Percentiles rank a stretch among this genome's conserved stretches.
These are phyloP conservation scores for Suillus placidus DNA, from an alignment of 768 basidiomycete species.

Conservation along the genomic window DNA sequence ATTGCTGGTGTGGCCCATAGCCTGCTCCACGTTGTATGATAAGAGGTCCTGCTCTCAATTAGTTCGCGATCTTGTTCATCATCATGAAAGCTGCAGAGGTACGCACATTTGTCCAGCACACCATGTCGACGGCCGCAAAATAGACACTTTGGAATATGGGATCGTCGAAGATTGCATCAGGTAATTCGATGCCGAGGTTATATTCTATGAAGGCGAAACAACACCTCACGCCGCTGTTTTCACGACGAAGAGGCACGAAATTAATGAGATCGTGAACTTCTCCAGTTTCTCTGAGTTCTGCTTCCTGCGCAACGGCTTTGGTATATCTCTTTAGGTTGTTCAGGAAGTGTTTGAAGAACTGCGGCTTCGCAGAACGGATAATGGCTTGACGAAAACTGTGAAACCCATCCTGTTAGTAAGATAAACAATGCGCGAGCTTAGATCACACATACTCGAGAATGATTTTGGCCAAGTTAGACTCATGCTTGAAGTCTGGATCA, in stretches of 20 bases:
- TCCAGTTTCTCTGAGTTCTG: constrained; percentile 58
- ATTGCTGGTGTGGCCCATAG: constrained; percentile 62
- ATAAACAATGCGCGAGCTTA: background rate
- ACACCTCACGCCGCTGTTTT: constrained; percentile 69
- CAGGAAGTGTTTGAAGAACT: constrained; percentile 57
- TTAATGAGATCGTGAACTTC: constrained; percentile 54
- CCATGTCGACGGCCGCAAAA: constrained; percentile 63
- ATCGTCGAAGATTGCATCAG: constrained; percentile 62
- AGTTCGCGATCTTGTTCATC: background rate
- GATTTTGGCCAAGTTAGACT: constrained; percentile 55
- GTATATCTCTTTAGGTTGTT: constrained; percentile 57
- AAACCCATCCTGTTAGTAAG: constrained; percentile 1
- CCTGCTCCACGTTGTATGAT: constrained; percentile 74
- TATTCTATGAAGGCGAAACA: constrained; percentile 68
- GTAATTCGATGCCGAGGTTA: constrained; percentile 62
- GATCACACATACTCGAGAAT: constrained; percentile 53
- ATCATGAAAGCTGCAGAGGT: background rate
- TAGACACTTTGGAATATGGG: constrained; percentile 55
- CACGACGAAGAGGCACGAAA: constrained; percentile 62
- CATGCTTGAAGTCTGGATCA: constrained; percentile 55
- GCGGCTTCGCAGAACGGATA: constrained; percentile 28
- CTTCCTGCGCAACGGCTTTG: constrained; percentile 57
- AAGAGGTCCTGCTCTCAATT: constrained; percentile 55
- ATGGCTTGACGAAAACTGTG: constrained; percentile 60
- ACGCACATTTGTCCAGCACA: constrained; percentile 73